A percentile compares a stretch with the other conserved stretches of the same genome.
These are phyloP conservation scores for Hanseniaspora thailandica DNA, from an alignment of 805 yeast genomes.

Conservation along the genomic window DNA sequence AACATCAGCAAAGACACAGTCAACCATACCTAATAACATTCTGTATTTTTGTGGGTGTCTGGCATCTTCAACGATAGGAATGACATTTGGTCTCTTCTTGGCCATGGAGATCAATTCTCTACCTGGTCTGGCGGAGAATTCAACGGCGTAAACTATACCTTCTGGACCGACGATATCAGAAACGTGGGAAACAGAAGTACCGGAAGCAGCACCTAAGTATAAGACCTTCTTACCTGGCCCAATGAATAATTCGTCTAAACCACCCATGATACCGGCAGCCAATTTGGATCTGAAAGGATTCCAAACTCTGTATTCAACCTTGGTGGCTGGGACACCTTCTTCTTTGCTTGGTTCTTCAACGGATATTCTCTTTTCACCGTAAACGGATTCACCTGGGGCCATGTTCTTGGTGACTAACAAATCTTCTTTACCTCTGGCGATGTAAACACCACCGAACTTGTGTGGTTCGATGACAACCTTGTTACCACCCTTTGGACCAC, in stretches of 20 bases:
- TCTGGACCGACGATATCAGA: conserved; percentile 98
- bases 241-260: conserved; percentile 93
- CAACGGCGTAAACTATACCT: conserved; percentile 97
- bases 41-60: conserved; percentile 99
- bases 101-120: conserved; percentile 99
- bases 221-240: conserved; percentile 97
- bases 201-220: conserved; percentile 98
- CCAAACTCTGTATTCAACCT: conserved; percentile 99
- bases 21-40: conserved; percentile 98
- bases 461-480: conserved; percentile 97
- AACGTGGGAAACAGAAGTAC: conserved; percentile 97
- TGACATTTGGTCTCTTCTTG: conserved; percentile 98
- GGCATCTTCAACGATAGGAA: conserved; percentile 98
- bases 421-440: conserved; percentile 99
- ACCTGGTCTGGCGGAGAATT: conserved; percentile 99
- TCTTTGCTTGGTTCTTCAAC: conserved; percentile 87
- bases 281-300: conserved; percentile 98
- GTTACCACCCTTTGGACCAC: conserved; percentile 85
- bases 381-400: conserved; percentile 97
- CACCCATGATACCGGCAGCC: conserved; percentile 99
- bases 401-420: conserved; percentile 89
- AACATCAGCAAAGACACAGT: conserved; percentile 96
- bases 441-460: conserved; percentile 96
- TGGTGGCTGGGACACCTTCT: conserved; percentile 81
- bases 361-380: conserved; percentile 93